Evolutionary conservation across 2,329 filamentous ascomycete species (phyloP).

Genomic region (Trichoderma sp.): DNA sequence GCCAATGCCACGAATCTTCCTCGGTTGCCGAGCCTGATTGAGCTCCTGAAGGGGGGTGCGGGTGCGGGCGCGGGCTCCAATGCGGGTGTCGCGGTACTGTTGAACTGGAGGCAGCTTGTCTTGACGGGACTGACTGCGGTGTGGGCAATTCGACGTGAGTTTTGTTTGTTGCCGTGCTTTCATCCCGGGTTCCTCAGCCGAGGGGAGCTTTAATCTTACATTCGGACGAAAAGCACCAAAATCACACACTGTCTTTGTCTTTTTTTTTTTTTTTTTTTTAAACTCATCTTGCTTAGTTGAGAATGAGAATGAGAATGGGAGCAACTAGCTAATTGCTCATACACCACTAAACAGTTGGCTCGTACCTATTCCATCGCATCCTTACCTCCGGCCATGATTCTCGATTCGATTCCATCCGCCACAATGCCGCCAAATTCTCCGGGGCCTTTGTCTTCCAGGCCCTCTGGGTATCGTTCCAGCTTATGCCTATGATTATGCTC

Average conservation of each 20-base stretch:
- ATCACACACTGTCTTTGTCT: background rate
- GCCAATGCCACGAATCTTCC: constrained; percentile 38
- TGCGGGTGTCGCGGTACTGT: constrained; percentile 32
- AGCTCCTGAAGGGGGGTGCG: constrained; percentile 46
- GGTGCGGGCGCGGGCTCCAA: constrained; percentile 30
- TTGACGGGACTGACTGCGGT: constrained; percentile 46
- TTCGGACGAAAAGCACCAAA: background rate
- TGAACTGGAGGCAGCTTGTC: constrained; percentile 60
- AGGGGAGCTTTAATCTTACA: background rate
- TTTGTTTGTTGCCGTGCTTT: background rate
- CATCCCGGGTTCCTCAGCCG: background rate
- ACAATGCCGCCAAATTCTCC: constrained; percentile 40
- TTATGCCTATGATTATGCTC: constrained; percentile 64
- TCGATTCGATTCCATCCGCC: constrained; percentile 47
- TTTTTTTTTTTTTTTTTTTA: background rate
- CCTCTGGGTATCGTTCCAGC: constrained; percentile 67
- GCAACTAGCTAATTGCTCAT: constrained; percentile 9
- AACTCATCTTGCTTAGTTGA: background rate
- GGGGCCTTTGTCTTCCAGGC: constrained; percentile 57
- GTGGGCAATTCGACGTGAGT: constrained; percentile 63
- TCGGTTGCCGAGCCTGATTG: constrained; percentile 48
- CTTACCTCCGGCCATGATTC: constrained; percentile 60
- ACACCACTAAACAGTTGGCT: constrained; percentile 49
- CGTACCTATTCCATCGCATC: constrained; percentile 65
- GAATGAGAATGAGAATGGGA: background rate